Conservation (phyloP, 2,329 filamentous ascomycete species). For the Pseudopyrenochaeta lycopersici region DNA sequence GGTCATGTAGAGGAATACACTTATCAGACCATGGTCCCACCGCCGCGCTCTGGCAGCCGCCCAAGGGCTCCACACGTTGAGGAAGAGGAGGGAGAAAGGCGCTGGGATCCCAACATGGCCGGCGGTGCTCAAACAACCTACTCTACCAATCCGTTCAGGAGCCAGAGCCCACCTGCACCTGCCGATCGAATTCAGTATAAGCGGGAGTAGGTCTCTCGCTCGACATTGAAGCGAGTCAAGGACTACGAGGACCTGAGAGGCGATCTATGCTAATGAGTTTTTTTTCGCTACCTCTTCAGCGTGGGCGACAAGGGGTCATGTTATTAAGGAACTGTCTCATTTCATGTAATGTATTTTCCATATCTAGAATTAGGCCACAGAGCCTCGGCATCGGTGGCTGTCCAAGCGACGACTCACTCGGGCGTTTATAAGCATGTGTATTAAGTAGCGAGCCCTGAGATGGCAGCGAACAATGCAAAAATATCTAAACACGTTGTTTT, state of each 20-base stretch:
- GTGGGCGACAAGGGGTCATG: neutral
- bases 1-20: conserved; percentile 44
- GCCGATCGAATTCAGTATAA: conserved; percentile 7
- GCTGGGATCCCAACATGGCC: conserved; percentile 15
- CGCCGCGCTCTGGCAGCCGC: conserved; percentile 33
- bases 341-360: neutral
- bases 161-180: conserved; percentile 7
- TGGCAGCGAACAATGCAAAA: conserved; percentile 1
- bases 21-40: conserved; percentile 44
- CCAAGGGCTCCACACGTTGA: conserved; percentile 22
- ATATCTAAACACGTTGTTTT: no score
- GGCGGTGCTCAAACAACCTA: neutral
- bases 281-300: neutral
- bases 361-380: neutral
- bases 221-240: neutral
- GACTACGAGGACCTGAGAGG: neutral
- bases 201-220: conserved; percentile 13
- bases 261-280: neutral
- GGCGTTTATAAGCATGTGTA: neutral
- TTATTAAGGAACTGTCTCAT: neutral
- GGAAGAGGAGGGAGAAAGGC: conserved; percentile 24
- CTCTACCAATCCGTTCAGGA: conserved; percentile 27
- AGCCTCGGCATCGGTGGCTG: neutral
- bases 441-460: conserved; percentile 2
- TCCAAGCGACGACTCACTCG: neutral